phyloP scores from a whole-genome alignment of 1,139 yeast species.

The Casaregolazyma suthepensis region DNA sequence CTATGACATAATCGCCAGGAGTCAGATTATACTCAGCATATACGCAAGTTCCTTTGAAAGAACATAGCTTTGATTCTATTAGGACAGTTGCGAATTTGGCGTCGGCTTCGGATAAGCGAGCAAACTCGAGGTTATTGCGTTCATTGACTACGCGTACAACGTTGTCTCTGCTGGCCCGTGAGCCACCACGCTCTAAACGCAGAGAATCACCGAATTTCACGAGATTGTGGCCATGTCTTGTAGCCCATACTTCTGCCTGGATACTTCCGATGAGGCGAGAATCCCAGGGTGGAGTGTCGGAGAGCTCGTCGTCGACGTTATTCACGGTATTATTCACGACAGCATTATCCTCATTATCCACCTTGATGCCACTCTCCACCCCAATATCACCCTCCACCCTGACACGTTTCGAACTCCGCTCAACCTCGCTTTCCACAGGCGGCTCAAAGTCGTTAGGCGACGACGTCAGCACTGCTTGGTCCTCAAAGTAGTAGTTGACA shows the following conservation, averaged over 20 bases:
- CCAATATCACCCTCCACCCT: background rate
- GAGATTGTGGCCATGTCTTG: constrained; percentile 59
- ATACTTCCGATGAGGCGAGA: constrained; percentile 58
- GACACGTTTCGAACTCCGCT: background rate
- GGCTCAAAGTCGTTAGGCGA: background rate
- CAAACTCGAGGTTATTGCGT: constrained; percentile 45
- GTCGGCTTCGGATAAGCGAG: constrained; percentile 66
- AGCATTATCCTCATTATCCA: background rate
- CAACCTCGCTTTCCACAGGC: background rate
- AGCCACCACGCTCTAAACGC: constrained; percentile 30
- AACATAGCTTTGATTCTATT: constrained; percentile 49
- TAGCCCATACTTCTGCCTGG: constrained; percentile 76
- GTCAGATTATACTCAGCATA: constrained; percentile 49
- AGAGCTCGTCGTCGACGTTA: too few relatives aligned
- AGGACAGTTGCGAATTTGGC: constrained; percentile 67
- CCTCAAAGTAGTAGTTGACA: constrained; percentile 27
- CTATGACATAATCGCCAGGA: constrained; percentile 65
- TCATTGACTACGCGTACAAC: constrained; percentile 23
- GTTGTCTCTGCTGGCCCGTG: constrained; percentile 14
- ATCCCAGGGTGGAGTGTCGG: constrained; percentile 18
- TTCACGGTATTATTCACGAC: background rate
- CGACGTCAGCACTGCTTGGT: background rate
- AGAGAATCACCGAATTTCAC: constrained; percentile 47
- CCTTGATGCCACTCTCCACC: background rate
- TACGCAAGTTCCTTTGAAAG: constrained; percentile 55